Conservation (phyloP, 139 green algal species). For the Chlamydomonas urium region DNA sequence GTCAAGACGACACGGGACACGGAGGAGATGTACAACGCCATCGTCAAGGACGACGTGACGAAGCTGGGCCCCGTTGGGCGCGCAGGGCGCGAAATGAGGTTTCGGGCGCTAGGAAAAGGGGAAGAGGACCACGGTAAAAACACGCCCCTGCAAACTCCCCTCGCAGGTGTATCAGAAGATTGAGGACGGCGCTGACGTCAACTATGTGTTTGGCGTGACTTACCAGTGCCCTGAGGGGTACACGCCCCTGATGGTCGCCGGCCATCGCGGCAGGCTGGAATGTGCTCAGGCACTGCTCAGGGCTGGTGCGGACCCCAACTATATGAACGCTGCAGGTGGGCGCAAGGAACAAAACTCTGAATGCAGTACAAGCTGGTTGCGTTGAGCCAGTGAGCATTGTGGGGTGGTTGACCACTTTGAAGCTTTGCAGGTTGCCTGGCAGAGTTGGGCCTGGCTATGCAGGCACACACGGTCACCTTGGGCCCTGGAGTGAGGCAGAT, state of each 20-base stretch:
- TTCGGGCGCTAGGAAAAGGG: too few species aligned
- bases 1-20: conserved; percentile 22
- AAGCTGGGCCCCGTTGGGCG: not conserved
- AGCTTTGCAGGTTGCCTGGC: too few species aligned
- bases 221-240: conserved; percentile 84
- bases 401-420: too few species aligned
- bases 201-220: conserved; percentile 86
- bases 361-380: not conserved
- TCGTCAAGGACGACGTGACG: conserved; percentile 47
- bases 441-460: too few species aligned
- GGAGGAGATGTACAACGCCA: conserved; percentile 89
- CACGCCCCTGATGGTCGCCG: conserved; percentile 88
- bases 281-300: conserved; percentile 81
- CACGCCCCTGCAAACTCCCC: too few species aligned
- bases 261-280: conserved; percentile 72
- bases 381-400: not conserved
- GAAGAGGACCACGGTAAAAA: too few species aligned
- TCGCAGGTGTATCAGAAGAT: conserved; percentile 88
- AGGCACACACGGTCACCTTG: too few species aligned
- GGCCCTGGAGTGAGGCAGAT: too few species aligned
- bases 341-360: not conserved
- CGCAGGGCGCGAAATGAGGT: too few species aligned
- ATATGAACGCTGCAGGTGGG: conserved; percentile 38
- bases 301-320: conserved; percentile 63
- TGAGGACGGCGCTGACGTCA: conserved; percentile 87